A percentile compares a stretch with the other conserved stretches of the same genome.
Conservation (phyloP, 192 early-diverging fungal genomes). For the Entomortierella parvispora region DNA sequence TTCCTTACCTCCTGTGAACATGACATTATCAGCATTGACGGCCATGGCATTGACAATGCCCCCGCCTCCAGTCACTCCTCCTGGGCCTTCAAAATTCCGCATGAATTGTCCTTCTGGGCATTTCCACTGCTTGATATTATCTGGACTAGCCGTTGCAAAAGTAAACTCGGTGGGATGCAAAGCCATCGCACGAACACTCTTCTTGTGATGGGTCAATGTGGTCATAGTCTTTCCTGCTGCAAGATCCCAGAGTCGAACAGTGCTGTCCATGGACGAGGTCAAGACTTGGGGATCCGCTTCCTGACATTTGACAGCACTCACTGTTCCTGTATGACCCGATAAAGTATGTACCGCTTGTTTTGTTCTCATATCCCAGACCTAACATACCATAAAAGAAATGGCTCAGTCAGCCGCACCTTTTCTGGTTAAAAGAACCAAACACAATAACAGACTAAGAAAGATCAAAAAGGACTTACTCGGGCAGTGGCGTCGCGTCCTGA, state of each 20-base stretch:
- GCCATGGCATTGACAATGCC: slow-evolving; percentile 92
- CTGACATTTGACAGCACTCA: slow-evolving; percentile 90
- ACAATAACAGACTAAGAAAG: too few species aligned
- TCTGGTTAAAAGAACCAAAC: too few species aligned
- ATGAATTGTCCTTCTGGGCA: slow-evolving; percentile 95
- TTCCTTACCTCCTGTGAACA: slow-evolving; percentile 93
- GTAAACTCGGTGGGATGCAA: slow-evolving; percentile 94
- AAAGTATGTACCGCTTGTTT: slow-evolving; percentile 91
- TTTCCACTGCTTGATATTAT: slow-evolving; percentile 98
- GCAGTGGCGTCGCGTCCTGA: slow-evolving; percentile 94
- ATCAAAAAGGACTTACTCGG: slow-evolving; percentile 84
- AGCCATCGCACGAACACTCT: slow-evolving; percentile 91
- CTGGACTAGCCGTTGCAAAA: slow-evolving; percentile 89
- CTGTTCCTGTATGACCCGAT: slow-evolving; percentile 87
- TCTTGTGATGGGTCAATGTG: slow-evolving; percentile 98
- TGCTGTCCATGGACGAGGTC: slow-evolving; percentile 92
- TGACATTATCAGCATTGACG: slow-evolving; percentile 91
- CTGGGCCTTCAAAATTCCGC: slow-evolving; percentile 90
- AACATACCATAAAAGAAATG: too few species aligned
- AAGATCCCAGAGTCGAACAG: slow-evolving; percentile 96
- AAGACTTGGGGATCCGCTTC: slow-evolving; percentile 98
- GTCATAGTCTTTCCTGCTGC: slow-evolving; percentile 95
- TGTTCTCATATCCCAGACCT: slow-evolving; percentile 99
- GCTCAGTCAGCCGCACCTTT: too few species aligned
- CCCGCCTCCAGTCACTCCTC: slow-evolving; percentile 84